These are phyloP conservation scores for Rhodocollybia butyracea DNA, from an alignment of 768 basidiomycete genomes.

Conservation along the genomic window DNA sequence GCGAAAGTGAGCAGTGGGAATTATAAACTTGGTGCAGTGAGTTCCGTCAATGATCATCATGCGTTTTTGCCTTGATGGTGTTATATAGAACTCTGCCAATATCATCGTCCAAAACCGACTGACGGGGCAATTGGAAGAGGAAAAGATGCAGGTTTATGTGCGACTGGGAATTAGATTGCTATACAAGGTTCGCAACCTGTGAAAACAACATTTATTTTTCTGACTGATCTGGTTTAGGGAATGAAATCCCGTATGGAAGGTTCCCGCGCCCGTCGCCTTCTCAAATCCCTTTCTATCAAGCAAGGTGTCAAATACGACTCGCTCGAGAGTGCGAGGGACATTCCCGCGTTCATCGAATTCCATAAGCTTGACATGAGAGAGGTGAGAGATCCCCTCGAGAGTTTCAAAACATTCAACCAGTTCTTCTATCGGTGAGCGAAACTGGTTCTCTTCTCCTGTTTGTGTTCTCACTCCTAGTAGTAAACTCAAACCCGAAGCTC, in stretches of 20 bases:
- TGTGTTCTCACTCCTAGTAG: conserved; percentile 31
- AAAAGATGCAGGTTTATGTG: conserved; percentile 96
- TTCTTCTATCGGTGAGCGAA: conserved; percentile 73
- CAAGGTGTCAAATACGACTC: conserved; percentile 92
- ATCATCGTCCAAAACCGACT: conserved; percentile 95
- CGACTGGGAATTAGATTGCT: conserved; percentile 87
- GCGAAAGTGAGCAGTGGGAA: conserved; percentile 82
- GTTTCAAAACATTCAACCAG: conserved; percentile 90
- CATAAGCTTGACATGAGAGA: conserved; percentile 82
- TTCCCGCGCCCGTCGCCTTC: conserved; percentile 57
- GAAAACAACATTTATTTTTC: not conserved
- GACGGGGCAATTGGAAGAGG: conserved; percentile 92
- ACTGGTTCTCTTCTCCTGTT: not conserved
- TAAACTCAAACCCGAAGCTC: conserved; percentile 80
- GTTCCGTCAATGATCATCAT: conserved; percentile 25
- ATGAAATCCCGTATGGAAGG: conserved; percentile 89
- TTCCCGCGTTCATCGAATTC: conserved; percentile 86
- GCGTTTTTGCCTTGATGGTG: not conserved
- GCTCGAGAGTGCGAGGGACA: conserved; percentile 80
- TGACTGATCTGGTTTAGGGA: conserved; percentile 42
- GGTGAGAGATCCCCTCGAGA: conserved; percentile 76
- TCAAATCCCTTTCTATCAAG: conserved; percentile 89
- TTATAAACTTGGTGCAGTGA: conserved; percentile 86
- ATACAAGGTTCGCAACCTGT: conserved; percentile 59
- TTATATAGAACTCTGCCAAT: conserved; percentile 85